Evolutionary conservation across 108 stramenopile species (phyloP).

Genomic region (Cyclostephanos tholiformis): DNA sequence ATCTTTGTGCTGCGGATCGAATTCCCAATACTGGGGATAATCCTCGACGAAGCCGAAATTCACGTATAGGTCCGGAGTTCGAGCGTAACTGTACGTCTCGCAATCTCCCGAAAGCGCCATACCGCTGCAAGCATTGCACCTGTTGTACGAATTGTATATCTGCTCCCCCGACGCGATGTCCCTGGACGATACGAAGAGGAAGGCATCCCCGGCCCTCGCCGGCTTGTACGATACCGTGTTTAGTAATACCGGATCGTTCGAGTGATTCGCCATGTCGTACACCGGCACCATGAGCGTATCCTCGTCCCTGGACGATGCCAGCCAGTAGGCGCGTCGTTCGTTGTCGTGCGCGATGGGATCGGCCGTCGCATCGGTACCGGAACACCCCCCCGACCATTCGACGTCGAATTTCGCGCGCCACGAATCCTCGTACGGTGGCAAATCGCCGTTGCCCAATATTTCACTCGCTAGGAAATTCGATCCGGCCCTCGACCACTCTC

Average conservation of each 20-base stretch:
- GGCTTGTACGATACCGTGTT: slow-evolving; percentile 48
- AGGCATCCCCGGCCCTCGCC: slow-evolving; percentile 16
- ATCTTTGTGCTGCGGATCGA: too few relatives aligned
- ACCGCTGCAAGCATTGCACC: slow-evolving; percentile 43
- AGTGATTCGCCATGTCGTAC: slow-evolving; percentile 57
- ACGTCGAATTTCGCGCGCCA: slow-evolving; percentile 17
- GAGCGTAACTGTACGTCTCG: slow-evolving; percentile 35
- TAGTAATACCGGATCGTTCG: slow-evolving; percentile 41
- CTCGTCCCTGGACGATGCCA: slow-evolving; percentile 34
- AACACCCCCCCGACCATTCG: slow-evolving; percentile 22
- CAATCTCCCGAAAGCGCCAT: slow-evolving; percentile 18
- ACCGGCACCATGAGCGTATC: slow-evolving; percentile 49
- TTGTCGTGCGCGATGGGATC: not conserved
- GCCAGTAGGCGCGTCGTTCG: slow-evolving; percentile 23
- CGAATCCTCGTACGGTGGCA: slow-evolving; percentile 37
- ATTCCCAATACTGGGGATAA: slow-evolving; percentile 43
- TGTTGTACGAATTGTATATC: slow-evolving; percentile 50
- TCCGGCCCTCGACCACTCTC: slow-evolving; percentile 33
- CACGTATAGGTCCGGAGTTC: slow-evolving; percentile 32
- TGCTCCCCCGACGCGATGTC: slow-evolving; percentile 44
- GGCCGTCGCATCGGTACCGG: not conserved
- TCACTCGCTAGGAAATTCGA: slow-evolving; percentile 25
- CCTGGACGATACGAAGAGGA: slow-evolving; percentile 35
- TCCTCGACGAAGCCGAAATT: slow-evolving; percentile 40
- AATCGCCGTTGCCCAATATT: slow-evolving; percentile 17